A percentile compares a stretch with the other conserved stretches of the same genome.
phyloP scores from a whole-genome alignment of 257 asterid species.

The Forsythia viridissima region DNA sequence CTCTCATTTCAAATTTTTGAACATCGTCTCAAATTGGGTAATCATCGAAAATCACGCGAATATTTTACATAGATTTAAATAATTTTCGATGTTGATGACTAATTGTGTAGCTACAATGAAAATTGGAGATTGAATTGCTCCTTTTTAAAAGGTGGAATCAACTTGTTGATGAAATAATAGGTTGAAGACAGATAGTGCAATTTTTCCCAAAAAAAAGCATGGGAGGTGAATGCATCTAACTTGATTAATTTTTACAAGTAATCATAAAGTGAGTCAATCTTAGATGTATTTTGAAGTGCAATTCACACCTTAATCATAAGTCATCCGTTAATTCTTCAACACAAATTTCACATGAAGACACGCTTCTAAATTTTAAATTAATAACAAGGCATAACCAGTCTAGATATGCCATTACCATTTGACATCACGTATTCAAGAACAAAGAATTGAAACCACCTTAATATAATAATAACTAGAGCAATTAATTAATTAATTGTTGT shows the following conservation, averaged over 20 bases:
- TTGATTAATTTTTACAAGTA: neutral
- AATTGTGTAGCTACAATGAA: no score
- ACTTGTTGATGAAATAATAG: no score
- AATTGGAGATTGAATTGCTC: no score
- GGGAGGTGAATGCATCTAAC: neutral
- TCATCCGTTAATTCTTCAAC: neutral
- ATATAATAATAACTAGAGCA: neutral
- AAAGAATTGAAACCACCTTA: no score
- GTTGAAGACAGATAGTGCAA: no score
- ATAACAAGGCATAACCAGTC: neutral
- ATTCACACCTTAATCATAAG: no score
- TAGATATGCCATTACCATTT: neutral
- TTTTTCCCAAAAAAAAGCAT: neutral
- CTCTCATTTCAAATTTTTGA: no score
- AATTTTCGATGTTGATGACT: neutral
- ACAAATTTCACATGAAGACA: neutral
- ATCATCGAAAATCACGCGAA: no score
- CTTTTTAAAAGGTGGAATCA: neutral
- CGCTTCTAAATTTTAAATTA: neutral
- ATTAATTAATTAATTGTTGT: no score
- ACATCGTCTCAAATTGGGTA: neutral
- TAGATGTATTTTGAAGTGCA: no score
- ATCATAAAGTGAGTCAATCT: neutral
- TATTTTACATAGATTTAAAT: no score
- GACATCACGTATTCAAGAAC: neutral